These are phyloP conservation scores for Russula foetens DNA, from an alignment of 768 basidiomycete genomes.

Conservation along the genomic window DNA sequence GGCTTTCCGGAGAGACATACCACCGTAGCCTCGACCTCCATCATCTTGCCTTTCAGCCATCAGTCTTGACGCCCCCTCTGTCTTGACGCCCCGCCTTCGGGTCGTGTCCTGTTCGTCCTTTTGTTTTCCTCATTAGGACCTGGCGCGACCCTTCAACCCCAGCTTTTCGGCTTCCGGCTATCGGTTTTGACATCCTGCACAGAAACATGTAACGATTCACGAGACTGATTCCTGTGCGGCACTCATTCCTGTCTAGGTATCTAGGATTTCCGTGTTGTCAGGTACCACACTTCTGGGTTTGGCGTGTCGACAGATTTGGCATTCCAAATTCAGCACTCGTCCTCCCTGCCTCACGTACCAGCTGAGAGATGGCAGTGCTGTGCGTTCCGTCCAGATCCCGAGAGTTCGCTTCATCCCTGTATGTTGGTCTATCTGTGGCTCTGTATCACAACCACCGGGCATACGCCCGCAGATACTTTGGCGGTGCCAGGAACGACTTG, in stretches of 20 bases:
- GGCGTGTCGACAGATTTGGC: too few species aligned
- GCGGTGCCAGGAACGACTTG: neutral
- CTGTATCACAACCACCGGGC: neutral
- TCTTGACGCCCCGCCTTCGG: too few species aligned
- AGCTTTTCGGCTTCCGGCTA: neutral
- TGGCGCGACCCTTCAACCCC: neutral
- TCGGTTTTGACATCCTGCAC: neutral
- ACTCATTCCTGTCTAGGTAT: neutral
- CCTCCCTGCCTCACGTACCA: neutral
- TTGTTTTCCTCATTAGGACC: neutral
- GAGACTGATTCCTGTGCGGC: neutral
- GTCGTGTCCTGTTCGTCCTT: neutral
- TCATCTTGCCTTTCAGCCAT: neutral
- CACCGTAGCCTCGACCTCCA: neutral
- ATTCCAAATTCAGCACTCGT: neutral
- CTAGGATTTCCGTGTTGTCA: neutral
- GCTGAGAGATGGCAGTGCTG: neutral
- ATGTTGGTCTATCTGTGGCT: neutral
- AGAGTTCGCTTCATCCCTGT: neutral
- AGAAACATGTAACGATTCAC: neutral
- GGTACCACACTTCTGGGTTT: neutral
- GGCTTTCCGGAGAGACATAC: neutral
- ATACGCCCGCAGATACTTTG: neutral
- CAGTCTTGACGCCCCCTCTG: neutral
- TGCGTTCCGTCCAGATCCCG: constrained; percentile 6